Evolutionary conservation across 164 flowering plant genomes (phyloP), one percentile per base, ranked within the genome.

Genomic region (Liquidambar formosana): DNA sequence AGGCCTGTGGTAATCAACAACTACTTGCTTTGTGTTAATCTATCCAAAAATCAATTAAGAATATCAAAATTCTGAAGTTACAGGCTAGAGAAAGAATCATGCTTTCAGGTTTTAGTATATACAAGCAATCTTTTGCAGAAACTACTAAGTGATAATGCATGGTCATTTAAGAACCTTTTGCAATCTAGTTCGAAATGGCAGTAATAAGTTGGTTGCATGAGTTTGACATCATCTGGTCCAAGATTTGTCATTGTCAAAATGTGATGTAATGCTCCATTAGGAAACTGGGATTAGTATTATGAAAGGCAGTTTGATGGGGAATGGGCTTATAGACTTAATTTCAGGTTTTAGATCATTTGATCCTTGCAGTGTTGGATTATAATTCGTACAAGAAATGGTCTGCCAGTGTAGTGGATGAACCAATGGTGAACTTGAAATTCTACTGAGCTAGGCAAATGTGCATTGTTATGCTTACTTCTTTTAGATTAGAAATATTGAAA

Each of bases 1-100:
- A 69, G 76, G 65, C 69, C 69, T 72, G 38, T 68, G 49, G 53
- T 66, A 65, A 57, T 65, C 47, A 47, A 27, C 47, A 54, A 28
- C 19, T 33, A 62, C 69, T 66, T 70, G 13, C 23, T 12, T 52
- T 51, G 66, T 74, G 73, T 66, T 75, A 51, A 65, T 67, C 14
- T 61, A 22, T 57, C 68, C 57, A 22, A 51, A 23, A 72, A 44
- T 57, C 66, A 65, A 54, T 58, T 18, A 49, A 67, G 73, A 61
- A 52, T 23, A 44, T 48, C 27, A 63, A 65, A 66, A 47, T 63
- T 72, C 18, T 54, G 67, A 63, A 59, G 47, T 49, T 54, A 43
- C 2, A 13, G 27, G 9, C 19, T 46, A 54, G 52, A 59, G 18
- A 45, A 48, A 52, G 9, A 15, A 15, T 28, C 25, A 8, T n/a